Conservation (phyloP, 2,329 filamentous ascomycete species). For the Curvularia lunata region DNA sequence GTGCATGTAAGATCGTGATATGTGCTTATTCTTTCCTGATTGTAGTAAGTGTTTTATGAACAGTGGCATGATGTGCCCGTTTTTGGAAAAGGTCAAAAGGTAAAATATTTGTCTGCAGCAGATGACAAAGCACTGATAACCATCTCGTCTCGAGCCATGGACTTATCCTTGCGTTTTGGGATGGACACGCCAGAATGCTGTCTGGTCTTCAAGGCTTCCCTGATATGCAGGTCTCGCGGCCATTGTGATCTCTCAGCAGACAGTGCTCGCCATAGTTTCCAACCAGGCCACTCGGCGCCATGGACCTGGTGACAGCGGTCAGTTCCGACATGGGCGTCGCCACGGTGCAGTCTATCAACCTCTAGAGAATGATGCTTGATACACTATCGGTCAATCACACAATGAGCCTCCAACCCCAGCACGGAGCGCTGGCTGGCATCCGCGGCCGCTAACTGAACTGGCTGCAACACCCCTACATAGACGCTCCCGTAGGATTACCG, state of each 20-base stretch:
- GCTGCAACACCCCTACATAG: neutral
- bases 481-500: conserved; percentile 2
- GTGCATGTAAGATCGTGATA: too few relatives aligned
- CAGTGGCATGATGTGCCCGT: neutral
- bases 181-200: neutral
- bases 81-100: neutral
- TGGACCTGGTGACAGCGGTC: neutral
- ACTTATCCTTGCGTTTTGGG: neutral
- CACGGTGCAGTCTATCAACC: neutral
- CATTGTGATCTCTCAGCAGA: neutral
- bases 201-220: neutral
- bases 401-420: neutral
- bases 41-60: neutral
- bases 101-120: neutral
- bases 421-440: neutral
- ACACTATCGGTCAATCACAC: neutral
- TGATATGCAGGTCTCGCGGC: neutral
- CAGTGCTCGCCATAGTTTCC: neutral
- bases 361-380: neutral
- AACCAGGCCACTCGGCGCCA: neutral
- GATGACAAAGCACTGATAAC: neutral
- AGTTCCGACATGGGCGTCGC: neutral
- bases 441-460: conserved; percentile 1
- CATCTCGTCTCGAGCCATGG: neutral
- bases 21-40: too few relatives aligned